A percentile compares a stretch with the other conserved stretches of the same genome.
Evolutionary conservation across 495 filamentous ascomycete genomes (phyloP).

Genomic region (Geopyxis carbonaria): DNA sequence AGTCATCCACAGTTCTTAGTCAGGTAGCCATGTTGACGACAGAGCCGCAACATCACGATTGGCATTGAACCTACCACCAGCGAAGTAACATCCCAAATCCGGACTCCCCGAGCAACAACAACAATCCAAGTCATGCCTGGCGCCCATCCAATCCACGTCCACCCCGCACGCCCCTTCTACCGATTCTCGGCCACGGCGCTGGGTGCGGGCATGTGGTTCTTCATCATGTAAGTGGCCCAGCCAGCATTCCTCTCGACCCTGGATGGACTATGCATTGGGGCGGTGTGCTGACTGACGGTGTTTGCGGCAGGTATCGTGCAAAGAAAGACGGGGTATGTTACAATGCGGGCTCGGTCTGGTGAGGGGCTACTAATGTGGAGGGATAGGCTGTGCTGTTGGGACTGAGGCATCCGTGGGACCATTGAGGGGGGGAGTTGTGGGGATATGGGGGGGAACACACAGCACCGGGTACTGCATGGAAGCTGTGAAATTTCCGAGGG

Average conservation of each 20-base stretch:
- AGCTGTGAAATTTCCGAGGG: too few species aligned
- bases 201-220: conserved; percentile 98
- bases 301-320: conserved; percentile 67
- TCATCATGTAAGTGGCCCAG: conserved; percentile 41
- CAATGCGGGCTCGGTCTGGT: neutral
- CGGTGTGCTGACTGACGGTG: neutral
- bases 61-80: too few species aligned
- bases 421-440: too few species aligned
- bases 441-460: too few species aligned
- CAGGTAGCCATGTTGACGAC: too few species aligned
- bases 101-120: too few species aligned
- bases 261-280: neutral
- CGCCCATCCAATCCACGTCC: conserved; percentile 56
- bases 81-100: too few species aligned
- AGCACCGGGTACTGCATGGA: too few species aligned
- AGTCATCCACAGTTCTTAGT: too few species aligned
- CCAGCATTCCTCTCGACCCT: neutral
- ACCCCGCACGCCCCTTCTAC: conserved; percentile 60
- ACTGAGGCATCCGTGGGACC: conserved; percentile 98
- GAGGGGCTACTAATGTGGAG: neutral
- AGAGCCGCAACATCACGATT: too few species aligned
- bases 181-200: conserved; percentile 68
- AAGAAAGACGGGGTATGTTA: conserved; percentile 65
- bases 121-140: too few species aligned
- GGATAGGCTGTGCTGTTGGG: conserved; percentile 55